A percentile compares a stretch with the other conserved stretches of the same genome.
phyloP scores from a whole-genome alignment of 1,284 basidiomycete species.

The Tausonia pullulans region DNA sequence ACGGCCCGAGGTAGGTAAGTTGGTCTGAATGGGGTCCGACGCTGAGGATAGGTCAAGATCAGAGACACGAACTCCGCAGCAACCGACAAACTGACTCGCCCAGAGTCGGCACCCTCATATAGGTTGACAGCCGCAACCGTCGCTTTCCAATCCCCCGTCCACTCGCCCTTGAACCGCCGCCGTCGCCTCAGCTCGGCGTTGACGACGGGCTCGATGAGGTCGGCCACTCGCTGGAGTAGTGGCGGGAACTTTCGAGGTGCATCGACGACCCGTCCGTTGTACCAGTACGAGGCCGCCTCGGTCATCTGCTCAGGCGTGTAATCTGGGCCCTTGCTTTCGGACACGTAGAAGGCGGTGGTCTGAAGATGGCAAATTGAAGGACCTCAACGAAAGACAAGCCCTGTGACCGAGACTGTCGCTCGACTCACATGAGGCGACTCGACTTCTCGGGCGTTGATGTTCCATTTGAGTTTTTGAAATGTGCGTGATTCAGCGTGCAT shows the following conservation, averaged over 20 bases:
- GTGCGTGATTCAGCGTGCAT: constrained; percentile 30
- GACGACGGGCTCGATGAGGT: constrained; percentile 61
- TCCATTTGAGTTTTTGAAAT: constrained; percentile 30
- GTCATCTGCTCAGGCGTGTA: neutral
- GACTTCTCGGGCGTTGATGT: constrained; percentile 30
- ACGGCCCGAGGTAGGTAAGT: constrained; percentile 64
- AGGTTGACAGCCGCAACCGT: constrained; percentile 87
- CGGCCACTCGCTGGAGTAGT: constrained; percentile 66
- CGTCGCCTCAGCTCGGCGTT: constrained; percentile 58
- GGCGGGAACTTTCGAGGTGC: constrained; percentile 51
- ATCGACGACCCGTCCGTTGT: constrained; percentile 59
- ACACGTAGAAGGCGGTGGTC: constrained; percentile 6
- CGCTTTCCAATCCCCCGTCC: constrained; percentile 56
- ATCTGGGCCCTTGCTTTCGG: constrained; percentile 12
- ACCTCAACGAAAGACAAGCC: neutral
- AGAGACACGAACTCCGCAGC: neutral
- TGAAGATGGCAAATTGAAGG: neutral
- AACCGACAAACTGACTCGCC: constrained; percentile 21
- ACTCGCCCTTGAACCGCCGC: constrained; percentile 24
- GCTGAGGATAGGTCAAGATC: constrained; percentile 27
- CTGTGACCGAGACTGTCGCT: neutral
- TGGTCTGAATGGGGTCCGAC: constrained; percentile 75
- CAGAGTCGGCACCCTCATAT: constrained; percentile 67
- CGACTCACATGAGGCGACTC: constrained; percentile 53
- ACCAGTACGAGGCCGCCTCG: constrained; percentile 7